These are phyloP conservation scores for Metschnikowia lunata DNA, from an alignment of 805 yeast species.

Conservation along the genomic window DNA sequence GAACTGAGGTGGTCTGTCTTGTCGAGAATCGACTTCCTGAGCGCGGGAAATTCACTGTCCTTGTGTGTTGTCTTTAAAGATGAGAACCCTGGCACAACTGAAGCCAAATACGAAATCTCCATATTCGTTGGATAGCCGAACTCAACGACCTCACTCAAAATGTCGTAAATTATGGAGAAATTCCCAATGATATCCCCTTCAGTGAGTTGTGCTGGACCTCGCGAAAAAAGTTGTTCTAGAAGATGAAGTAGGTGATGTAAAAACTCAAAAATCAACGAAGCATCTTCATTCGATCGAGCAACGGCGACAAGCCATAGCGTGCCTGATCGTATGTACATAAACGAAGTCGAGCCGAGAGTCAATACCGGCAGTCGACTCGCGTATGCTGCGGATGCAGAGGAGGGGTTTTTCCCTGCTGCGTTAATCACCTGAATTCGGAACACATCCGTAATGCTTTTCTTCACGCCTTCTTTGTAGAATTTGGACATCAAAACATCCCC, in stretches of 20 bases:
- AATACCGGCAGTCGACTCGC: conserved; percentile 43
- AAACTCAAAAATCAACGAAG: conserved; percentile 74
- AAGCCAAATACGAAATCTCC: conserved; percentile 34
- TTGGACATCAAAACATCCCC: conserved; percentile 84
- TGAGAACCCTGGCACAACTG: conserved; percentile 15
- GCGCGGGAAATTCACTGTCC: conserved; percentile 1
- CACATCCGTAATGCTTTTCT: conserved; percentile 77
- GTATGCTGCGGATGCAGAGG: conserved; percentile 14
- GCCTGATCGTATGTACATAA: conserved; percentile 64
- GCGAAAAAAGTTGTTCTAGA: conserved; percentile 32
- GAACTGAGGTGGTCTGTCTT: conserved; percentile 4
- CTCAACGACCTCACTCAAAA: conserved; percentile 71
- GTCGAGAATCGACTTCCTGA: conserved; percentile 7
- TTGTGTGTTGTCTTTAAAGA: conserved; percentile 4
- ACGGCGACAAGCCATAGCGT: conserved; percentile 81
- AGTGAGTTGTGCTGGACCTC: conserved; percentile 14
- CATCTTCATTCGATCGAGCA: conserved; percentile 85
- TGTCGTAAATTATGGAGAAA: conserved; percentile 67
- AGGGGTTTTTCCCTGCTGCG: conserved; percentile 30
- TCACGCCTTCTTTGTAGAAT: conserved; percentile 67
- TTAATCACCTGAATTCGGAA: conserved; percentile 90
- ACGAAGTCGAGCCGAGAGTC: conserved; percentile 90
- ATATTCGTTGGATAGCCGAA: conserved; percentile 73
- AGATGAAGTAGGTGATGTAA: conserved; percentile 57
- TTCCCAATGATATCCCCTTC: conserved; percentile 53